phyloP scores from a whole-genome alignment of 306 rosid species.

The Acacia crassicarpa region DNA sequence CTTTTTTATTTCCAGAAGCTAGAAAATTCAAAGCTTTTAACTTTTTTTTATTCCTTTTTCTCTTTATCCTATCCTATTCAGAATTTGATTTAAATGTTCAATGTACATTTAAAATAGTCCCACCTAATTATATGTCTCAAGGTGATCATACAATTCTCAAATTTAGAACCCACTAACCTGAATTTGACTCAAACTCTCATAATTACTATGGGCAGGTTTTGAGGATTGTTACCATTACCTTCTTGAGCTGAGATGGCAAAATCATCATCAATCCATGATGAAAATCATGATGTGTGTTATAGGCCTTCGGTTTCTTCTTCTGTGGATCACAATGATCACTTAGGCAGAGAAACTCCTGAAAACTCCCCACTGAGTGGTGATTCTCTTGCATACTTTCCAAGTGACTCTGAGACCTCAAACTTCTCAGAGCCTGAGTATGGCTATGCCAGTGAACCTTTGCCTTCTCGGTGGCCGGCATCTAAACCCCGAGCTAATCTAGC shows the following conservation, averaged over 20 bases:
- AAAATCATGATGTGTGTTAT: conserved; percentile 54
- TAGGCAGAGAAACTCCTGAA: conserved; percentile 48
- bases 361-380: conserved; percentile 59
- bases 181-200: conserved; percentile 24
- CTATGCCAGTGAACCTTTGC: conserved; percentile 66
- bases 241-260: conserved; percentile 58
- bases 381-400: conserved; percentile 61
- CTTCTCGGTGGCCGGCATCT: conserved; percentile 53
- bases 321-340: conserved; percentile 53
- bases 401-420: conserved; percentile 66
- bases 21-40: conserved; percentile 33
- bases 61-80: conserved; percentile 9
- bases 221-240: conserved; percentile 3
- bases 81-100: conserved; percentile 27
- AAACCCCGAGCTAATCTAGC: conserved; percentile 42
- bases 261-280: conserved; percentile 42
- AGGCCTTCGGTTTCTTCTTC: conserved; percentile 69
- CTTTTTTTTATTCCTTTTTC: conserved; percentile 33
- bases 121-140: conserved; percentile 32
- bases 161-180: conserved; percentile 28
- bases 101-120: conserved; percentile 22
- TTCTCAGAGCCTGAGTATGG: conserved; percentile 64
- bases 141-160: conserved; percentile 34
- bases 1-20: conserved; percentile 39
- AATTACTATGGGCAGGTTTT: conserved; percentile 5